These are phyloP conservation scores for Citrullus mucosospermus DNA, from an alignment of 306 rosid species.

Conservation along the genomic window DNA sequence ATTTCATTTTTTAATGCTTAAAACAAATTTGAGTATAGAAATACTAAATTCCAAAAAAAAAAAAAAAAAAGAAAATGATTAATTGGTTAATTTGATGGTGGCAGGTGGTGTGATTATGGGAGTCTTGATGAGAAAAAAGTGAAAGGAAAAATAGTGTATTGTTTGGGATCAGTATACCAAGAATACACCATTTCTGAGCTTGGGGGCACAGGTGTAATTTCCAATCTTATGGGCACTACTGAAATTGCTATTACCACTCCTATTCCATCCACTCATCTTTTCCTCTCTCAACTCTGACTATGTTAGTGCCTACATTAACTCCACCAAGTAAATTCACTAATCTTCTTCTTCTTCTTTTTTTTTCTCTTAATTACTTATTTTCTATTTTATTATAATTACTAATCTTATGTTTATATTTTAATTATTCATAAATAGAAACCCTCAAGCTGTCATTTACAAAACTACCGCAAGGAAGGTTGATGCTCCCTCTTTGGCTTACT, in stretches of 20 bases:
- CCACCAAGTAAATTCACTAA: slow-evolving; percentile 32
- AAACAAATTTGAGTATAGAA: no score
- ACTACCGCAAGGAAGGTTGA: slow-evolving; percentile 14
- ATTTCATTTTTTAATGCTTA: no score
- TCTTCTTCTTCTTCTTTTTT: no score
- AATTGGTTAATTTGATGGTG: neutral
- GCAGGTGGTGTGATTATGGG: slow-evolving; percentile 52
- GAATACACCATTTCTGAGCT: slow-evolving; percentile 27
- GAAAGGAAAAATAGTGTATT: slow-evolving; percentile 53
- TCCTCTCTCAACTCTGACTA: slow-evolving; percentile 18
- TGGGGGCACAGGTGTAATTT: slow-evolving; percentile 48
- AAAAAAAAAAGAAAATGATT: no score
- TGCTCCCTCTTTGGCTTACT: slow-evolving; percentile 61
- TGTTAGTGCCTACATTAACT: slow-evolving; percentile 45
- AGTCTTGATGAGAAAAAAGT: slow-evolving; percentile 33
- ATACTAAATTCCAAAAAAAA: no score
- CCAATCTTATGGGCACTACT: slow-evolving; percentile 3
- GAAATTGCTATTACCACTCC: slow-evolving; percentile 20
- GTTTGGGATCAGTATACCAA: slow-evolving; percentile 27
- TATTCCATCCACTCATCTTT: slow-evolving; percentile 34
- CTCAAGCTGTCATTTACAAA: slow-evolving; percentile 44
- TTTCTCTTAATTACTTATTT: no score
- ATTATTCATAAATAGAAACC: slow-evolving; percentile 19
- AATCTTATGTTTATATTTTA: no score
- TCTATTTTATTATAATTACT: no score